Conservation (phyloP, 2,329 filamentous ascomycete genomes). For the Metarhizium guizhouense region DNA sequence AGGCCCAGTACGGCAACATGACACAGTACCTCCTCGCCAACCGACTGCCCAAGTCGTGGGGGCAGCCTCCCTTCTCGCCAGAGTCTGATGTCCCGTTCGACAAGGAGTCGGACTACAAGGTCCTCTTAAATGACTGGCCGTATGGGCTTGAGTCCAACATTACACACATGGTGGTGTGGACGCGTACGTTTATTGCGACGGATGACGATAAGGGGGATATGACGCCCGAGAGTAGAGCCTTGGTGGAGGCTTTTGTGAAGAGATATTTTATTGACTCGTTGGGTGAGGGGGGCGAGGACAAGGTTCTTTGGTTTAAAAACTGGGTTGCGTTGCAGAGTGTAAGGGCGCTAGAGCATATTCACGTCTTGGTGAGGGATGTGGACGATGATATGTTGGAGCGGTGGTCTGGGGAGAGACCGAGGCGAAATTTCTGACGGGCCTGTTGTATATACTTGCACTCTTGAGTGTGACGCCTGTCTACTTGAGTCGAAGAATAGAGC, state of each 20-base stretch:
- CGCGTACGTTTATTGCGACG: constrained; percentile 69
- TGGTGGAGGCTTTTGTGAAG: constrained; percentile 62
- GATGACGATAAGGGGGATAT: constrained; percentile 63
- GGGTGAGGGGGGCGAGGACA: constrained; percentile 36
- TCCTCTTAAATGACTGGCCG: constrained; percentile 88
- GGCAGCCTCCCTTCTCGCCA: constrained; percentile 44
- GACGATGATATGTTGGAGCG: constrained; percentile 40
- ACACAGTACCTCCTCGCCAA: constrained; percentile 68
- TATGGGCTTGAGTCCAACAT: constrained; percentile 63
- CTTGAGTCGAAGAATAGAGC: background rate
- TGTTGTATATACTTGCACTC: background rate
- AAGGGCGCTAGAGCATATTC: constrained; percentile 79
- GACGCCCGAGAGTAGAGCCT: constrained; percentile 53
- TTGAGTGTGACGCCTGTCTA: background rate
- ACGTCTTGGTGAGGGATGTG: constrained; percentile 57
- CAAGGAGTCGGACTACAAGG: constrained; percentile 51
- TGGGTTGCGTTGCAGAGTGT: constrained; percentile 86
- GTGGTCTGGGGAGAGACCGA: constrained; percentile 42
- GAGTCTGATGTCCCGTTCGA: constrained; percentile 42
- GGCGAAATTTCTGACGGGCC: constrained; percentile 15
- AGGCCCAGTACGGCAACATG: constrained; percentile 68
- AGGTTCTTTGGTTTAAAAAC: constrained; percentile 85
- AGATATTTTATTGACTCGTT: constrained; percentile 57
- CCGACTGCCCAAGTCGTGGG: constrained; percentile 61
- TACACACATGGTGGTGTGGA: constrained; percentile 87